phyloP scores from a whole-genome alignment of 495 filamentous ascomycete species.

The Xylaria acuta region DNA sequence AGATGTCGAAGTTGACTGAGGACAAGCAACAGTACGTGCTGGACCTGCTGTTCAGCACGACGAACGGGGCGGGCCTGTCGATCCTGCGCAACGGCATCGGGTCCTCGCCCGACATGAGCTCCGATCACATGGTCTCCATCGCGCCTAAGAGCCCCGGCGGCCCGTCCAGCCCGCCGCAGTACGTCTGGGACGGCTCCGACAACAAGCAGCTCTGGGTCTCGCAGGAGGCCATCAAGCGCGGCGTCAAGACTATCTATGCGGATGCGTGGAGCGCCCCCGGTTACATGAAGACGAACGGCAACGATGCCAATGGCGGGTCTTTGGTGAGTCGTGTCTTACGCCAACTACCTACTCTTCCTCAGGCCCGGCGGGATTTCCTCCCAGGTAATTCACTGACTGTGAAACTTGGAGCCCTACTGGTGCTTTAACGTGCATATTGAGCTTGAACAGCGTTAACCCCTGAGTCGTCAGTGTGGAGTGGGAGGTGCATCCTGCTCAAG shows the following conservation, averaged over 20 bases:
- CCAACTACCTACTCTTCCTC: background rate
- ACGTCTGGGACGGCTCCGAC: constrained; percentile 55
- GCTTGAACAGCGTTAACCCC: background rate
- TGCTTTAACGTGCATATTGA: background rate
- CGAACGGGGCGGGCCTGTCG: constrained; percentile 55
- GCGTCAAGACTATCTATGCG: constrained; percentile 59
- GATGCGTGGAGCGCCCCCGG: constrained; percentile 63
- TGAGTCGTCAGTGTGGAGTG: constrained; percentile 53
- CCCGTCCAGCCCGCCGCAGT: constrained; percentile 42
- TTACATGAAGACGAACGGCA: constrained; percentile 65
- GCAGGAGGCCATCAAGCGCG: constrained; percentile 53
- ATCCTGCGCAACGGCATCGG: constrained; percentile 65
- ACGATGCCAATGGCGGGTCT: constrained; percentile 56
- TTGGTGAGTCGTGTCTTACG: constrained; percentile 6
- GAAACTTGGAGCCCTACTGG: background rate
- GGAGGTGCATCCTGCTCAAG: constrained; percentile 51
- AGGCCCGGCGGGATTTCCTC: background rate
- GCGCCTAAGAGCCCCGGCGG: constrained; percentile 49
- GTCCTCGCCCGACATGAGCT: constrained; percentile 47
- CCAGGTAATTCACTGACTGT: background rate
- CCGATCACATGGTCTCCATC: constrained; percentile 52
- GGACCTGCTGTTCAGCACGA: constrained; percentile 55
- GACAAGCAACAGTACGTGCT: constrained; percentile 46
- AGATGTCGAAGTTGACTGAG: constrained; percentile 41
- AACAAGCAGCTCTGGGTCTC: constrained; percentile 57